These are phyloP conservation scores for Botryosphaeria dothidea DNA, from an alignment of 2,329 filamentous ascomycete species.

Conservation along the genomic window DNA sequence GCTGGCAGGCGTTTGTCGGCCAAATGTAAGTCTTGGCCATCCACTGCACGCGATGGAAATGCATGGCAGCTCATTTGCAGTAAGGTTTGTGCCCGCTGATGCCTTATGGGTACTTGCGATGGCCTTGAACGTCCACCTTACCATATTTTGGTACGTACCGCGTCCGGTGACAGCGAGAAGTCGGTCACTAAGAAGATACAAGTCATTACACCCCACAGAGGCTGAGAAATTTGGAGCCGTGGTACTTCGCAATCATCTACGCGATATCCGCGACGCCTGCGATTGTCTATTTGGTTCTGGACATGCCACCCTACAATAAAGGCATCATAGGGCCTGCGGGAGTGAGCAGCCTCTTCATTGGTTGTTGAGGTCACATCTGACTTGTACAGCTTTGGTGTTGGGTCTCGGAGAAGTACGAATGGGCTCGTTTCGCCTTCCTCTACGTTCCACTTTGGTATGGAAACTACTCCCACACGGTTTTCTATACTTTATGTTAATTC, in stretches of 20 bases:
- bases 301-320: conserved; percentile 48
- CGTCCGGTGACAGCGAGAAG: not conserved
- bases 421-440: conserved; percentile 72
- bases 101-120: conserved; percentile 77
- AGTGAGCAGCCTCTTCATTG: conserved; percentile 34
- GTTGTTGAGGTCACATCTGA: not conserved
- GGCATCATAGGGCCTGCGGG: conserved; percentile 73
- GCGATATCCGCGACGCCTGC: conserved; percentile 73
- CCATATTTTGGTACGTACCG: conserved; percentile 61
- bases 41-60: not conserved
- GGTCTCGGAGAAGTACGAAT: conserved; percentile 68
- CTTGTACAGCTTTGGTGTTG: conserved; percentile 71
- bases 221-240: conserved; percentile 69
- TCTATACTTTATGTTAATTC: not conserved
- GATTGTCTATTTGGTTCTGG: conserved; percentile 66
- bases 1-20: conserved; percentile 76
- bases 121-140: conserved; percentile 81
- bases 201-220: conserved; percentile 64
- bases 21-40: conserved; percentile 67
- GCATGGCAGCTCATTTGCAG: conserved; percentile 20
- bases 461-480: not conserved
- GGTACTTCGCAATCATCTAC: conserved; percentile 70
- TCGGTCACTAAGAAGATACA: not conserved
- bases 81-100: conserved; percentile 76
- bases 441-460: conserved; percentile 70